Conservation (phyloP, 768 basidiomycete genomes). For the Jaapia argillacea region DNA sequence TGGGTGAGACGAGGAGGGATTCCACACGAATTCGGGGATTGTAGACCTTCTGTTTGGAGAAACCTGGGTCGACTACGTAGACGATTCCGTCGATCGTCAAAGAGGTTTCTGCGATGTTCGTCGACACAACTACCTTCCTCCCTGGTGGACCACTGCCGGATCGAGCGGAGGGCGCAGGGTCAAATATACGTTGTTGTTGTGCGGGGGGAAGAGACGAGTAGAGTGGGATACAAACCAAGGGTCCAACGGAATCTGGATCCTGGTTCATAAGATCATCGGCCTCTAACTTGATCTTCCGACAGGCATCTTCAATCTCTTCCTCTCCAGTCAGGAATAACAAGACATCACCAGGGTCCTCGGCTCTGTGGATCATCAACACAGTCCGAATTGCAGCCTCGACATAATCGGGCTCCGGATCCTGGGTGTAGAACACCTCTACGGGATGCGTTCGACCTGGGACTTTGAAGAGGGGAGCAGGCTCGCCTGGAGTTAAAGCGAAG, state of each 20-base stretch:
- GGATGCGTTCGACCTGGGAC: slow-evolving; percentile 92
- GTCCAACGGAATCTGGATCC: slow-evolving; percentile 71
- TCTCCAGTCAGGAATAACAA: slow-evolving; percentile 96
- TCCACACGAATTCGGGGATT: slow-evolving; percentile 97
- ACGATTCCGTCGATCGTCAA: slow-evolving; percentile 98
- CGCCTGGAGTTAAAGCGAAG: slow-evolving; percentile 42
- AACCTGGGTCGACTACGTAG: slow-evolving; percentile 97
- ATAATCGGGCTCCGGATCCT: slow-evolving; percentile 90
- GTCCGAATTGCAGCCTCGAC: slow-evolving; percentile 96
- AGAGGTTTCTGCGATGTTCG: slow-evolving; percentile 97
- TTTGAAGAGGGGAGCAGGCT: slow-evolving; percentile 71
- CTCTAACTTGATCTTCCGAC: slow-evolving; percentile 85
- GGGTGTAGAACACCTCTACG: slow-evolving; percentile 91
- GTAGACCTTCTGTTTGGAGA: slow-evolving; percentile 97
- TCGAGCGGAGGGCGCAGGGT: slow-evolving; percentile 63
- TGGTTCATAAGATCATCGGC: slow-evolving; percentile 74
- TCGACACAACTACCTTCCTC: slow-evolving; percentile 89
- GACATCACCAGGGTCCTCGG: slow-evolving; percentile 88
- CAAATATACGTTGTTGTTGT: slow-evolving; percentile 96
- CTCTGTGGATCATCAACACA: slow-evolving; percentile 94
- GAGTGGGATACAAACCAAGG: slow-evolving; percentile 81
- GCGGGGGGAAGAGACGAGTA: slow-evolving; percentile 92
- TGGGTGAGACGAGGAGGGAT: slow-evolving; percentile 85
- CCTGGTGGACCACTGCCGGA: slow-evolving; percentile 67
- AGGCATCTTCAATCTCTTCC: slow-evolving; percentile 96